phyloP scores from a whole-genome alignment of 139 green algal genomes.

The Raphidocelis subcapitata region DNA sequence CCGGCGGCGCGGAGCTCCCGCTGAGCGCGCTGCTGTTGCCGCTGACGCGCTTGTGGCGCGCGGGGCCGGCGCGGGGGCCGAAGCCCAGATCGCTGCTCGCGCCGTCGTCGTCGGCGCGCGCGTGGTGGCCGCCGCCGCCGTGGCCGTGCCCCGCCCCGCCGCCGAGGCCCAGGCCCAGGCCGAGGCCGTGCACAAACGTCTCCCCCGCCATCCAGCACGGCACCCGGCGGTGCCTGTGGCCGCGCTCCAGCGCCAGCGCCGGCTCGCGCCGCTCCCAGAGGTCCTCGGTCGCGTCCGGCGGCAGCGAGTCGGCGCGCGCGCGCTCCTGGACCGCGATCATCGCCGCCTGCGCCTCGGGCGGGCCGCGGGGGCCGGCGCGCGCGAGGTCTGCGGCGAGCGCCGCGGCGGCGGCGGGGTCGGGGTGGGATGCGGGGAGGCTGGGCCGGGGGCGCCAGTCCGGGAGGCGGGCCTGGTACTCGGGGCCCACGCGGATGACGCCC shows the following conservation, averaged over 20 bases:
- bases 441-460: not conserved
- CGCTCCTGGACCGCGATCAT: conserved; percentile 37
- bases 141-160: not conserved
- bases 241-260: conserved; percentile 27
- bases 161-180: too few relatives aligned
- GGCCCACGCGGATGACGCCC: conserved; percentile 37
- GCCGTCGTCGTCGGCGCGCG: too few relatives aligned
- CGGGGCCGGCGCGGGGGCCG: not conserved
- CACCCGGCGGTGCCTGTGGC: conserved; percentile 34
- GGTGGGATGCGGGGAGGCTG: too few relatives aligned
- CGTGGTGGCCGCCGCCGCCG: not conserved
- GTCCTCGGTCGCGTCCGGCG: conserved; percentile 47
- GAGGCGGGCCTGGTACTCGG: conserved; percentile 39
- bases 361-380: conserved; percentile 25
- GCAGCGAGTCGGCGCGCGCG: conserved; percentile 35
- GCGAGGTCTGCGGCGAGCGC: not conserved
- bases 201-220: conserved; percentile 46
- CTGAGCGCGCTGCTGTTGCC: not conserved
- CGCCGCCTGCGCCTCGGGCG: conserved; percentile 34
- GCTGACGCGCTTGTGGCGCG: not conserved
- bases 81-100: too few relatives aligned
- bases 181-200: conserved; percentile 11
- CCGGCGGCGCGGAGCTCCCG: too few relatives aligned
- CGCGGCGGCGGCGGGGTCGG: too few relatives aligned
- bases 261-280: conserved; percentile 35